Evolutionary conservation across 371 early-diverging fungal species (phyloP).

Genomic region (Mortierella sp.): DNA sequence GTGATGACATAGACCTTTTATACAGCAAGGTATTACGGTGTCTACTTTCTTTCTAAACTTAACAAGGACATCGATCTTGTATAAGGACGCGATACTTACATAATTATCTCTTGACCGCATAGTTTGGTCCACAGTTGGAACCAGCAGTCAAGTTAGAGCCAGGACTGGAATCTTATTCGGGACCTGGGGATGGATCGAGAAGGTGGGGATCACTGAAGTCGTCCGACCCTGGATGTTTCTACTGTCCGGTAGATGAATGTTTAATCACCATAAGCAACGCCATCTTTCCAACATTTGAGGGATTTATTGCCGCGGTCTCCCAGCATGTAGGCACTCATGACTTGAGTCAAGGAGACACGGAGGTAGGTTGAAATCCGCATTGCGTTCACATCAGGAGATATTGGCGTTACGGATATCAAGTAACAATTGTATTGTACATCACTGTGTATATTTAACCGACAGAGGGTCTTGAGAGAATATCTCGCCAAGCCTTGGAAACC

Average conservation of each 20-base stretch:
- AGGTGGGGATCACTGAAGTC: not conserved
- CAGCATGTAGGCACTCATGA: conserved; percentile 37
- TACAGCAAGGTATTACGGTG: not conserved
- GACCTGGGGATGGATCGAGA: not conserved
- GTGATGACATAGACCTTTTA: not conserved
- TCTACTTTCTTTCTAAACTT: not conserved
- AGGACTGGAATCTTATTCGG: not conserved
- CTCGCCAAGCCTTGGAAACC: not conserved
- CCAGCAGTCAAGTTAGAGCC: not conserved
- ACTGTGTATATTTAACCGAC: not conserved
- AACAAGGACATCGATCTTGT: not conserved
- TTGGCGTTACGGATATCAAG: not conserved
- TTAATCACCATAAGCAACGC: conserved; percentile 17
- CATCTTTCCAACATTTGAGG: not conserved
- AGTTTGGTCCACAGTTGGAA: not conserved
- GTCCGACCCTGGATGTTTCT: conserved; percentile 21
- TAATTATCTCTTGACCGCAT: not conserved
- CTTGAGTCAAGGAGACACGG: conserved; percentile 3
- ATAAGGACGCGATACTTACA: not conserved
- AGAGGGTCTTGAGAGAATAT: not conserved
- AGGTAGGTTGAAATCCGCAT: not conserved
- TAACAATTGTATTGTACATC: not conserved
- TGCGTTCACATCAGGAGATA: not conserved
- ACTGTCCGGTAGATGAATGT: conserved; percentile 30
- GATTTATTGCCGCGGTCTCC: conserved; percentile 15